A percentile compares a stretch with the other conserved stretches of the same genome.
Conservation (phyloP, 805 yeast genomes). For the Torulaspora maleeae region DNA sequence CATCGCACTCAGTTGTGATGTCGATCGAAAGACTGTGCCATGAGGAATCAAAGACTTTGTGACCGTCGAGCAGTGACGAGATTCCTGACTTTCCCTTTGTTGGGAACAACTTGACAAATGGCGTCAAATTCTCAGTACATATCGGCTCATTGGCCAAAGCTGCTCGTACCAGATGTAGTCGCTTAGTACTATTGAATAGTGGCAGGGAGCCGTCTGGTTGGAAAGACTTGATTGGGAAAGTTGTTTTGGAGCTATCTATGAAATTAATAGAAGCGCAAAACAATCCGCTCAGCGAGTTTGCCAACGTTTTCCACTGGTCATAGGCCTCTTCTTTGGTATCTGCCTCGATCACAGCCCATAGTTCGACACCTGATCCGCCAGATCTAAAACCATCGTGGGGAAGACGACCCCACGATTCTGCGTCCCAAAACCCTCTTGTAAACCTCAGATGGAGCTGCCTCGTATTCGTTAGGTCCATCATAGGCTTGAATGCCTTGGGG, state of each 20-base stretch:
- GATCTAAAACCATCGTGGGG: constrained; percentile 66
- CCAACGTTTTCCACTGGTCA: constrained; percentile 62
- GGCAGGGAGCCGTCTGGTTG: constrained; percentile 28
- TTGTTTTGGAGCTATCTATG: constrained; percentile 73
- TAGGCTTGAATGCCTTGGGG: constrained; percentile 77
- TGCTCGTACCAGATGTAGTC: constrained; percentile 63
- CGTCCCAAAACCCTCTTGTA: constrained; percentile 93
- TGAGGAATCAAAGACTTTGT: constrained; percentile 78
- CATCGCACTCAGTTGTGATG: constrained; percentile 52
- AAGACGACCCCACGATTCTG: constrained; percentile 77
- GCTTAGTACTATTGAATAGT: constrained; percentile 33
- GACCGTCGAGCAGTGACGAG: constrained; percentile 82
- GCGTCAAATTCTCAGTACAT: constrained; percentile 95
- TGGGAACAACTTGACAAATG: constrained; percentile 83
- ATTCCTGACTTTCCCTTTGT: constrained; percentile 89
- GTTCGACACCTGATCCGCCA: constrained; percentile 95
- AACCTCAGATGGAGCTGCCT: constrained; percentile 80
- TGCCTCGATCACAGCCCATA: constrained; percentile 84
- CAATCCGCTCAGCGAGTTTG: constrained; percentile 77
- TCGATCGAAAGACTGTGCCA: constrained; percentile 96
- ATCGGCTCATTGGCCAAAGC: constrained; percentile 92
- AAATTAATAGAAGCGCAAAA: constrained; percentile 94
- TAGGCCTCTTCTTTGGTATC: constrained; percentile 49
- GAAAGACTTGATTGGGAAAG: constrained; percentile 50
- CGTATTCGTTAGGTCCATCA: constrained; percentile 59